phyloP scores from a whole-genome alignment of 139 green algal species.

The Spirogloea muscicola region DNA sequence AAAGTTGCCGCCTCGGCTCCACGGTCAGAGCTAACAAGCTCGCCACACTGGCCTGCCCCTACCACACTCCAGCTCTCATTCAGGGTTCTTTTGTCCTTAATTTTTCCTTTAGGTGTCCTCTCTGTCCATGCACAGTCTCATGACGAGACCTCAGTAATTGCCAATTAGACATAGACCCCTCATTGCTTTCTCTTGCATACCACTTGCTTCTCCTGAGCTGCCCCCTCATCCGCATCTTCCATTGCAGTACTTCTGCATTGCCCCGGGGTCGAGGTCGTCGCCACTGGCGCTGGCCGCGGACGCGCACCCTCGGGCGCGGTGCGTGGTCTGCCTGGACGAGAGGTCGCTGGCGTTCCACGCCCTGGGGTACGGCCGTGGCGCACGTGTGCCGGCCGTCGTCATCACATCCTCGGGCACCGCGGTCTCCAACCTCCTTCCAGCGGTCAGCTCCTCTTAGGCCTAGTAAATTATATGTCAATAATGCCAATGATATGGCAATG shows the following conservation, averaged over 20 bases:
- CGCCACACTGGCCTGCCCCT: neutral
- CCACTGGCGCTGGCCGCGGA: constrained; percentile 81
- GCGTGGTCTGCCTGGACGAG: constrained; percentile 90
- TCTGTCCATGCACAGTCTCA: too few species aligned
- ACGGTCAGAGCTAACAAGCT: constrained; percentile 14
- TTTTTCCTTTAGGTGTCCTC: too few species aligned
- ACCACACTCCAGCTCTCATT: neutral
- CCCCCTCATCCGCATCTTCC: too few species aligned
- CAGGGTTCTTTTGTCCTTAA: too few species aligned
- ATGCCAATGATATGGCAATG: too few species aligned
- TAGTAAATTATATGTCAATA: too few species aligned
- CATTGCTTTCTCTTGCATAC: neutral
- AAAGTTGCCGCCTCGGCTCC: constrained; percentile 31
- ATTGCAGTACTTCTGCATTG: constrained; percentile 81
- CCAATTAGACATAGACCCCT: neutral
- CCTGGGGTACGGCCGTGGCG: constrained; percentile 65
- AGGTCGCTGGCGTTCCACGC: constrained; percentile 94
- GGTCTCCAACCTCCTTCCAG: constrained; percentile 93
- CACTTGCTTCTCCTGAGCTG: constrained; percentile 2
- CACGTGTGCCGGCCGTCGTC: constrained; percentile 57
- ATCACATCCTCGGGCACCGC: constrained; percentile 86
- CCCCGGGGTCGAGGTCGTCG: constrained; percentile 87
- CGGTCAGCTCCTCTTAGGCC: too few species aligned
- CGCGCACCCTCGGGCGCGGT: constrained; percentile 66
- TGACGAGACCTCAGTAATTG: too few species aligned